phyloP scores from a whole-genome alignment of 148 eudicot species.

The Tetragonia tetragonoides region DNA sequence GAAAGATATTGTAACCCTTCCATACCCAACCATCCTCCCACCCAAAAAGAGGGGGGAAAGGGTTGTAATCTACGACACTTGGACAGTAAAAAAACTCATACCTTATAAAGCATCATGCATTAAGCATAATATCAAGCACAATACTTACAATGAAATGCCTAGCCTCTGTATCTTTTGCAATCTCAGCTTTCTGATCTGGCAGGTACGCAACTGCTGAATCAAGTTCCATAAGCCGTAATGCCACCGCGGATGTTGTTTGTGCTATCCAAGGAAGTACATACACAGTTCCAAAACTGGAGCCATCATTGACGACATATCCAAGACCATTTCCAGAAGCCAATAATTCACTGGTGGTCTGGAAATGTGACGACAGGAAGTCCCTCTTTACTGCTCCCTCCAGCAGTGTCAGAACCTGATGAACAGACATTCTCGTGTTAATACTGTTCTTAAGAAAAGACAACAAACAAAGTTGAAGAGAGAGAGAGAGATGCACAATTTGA shows the following conservation, averaged over 20 bases:
- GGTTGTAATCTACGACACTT: no score
- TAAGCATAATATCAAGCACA: not conserved
- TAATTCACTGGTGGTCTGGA: slow-evolving; percentile 55
- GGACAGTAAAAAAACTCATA: not conserved
- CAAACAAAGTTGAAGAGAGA: not conserved
- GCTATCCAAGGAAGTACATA: slow-evolving; percentile 88
- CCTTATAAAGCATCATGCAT: not conserved
- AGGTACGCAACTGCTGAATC: slow-evolving; percentile 65
- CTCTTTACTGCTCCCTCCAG: slow-evolving; percentile 64
- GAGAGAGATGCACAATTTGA: not conserved
- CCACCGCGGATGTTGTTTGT: slow-evolving; percentile 78
- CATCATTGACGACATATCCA: slow-evolving; percentile 30
- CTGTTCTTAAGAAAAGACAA: not conserved
- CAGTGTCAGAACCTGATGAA: slow-evolving; percentile 54
- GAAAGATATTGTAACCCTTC: no score
- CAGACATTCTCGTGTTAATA: not conserved
- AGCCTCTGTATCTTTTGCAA: slow-evolving; percentile 37
- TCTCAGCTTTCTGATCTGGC: slow-evolving; percentile 49
- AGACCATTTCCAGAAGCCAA: slow-evolving; percentile 37
- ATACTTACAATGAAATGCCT: slow-evolving; percentile 51
- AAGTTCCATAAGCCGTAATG: slow-evolving; percentile 79
- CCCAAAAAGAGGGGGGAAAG: no score
- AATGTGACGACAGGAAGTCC: slow-evolving; percentile 56
- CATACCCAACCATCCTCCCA: no score
- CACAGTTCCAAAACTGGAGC: slow-evolving; percentile 30